These are phyloP conservation scores for Solanum paucissectum DNA, from an alignment of 257 asterid genomes.

Conservation along the genomic window DNA sequence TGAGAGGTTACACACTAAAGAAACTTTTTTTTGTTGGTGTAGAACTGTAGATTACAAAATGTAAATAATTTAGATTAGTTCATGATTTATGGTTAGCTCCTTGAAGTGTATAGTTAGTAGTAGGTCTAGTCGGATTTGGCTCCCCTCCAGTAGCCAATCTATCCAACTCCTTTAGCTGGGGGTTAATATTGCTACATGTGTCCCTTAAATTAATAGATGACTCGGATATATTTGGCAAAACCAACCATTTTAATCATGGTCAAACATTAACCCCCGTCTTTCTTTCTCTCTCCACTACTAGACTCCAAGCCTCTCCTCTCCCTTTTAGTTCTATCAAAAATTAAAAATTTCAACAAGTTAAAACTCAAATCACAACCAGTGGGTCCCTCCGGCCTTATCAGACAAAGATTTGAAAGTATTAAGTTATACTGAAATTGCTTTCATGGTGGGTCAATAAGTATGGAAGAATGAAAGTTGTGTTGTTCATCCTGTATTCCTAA, in stretches of 20 bases:
- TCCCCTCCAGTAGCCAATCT: not conserved
- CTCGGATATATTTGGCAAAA: not conserved
- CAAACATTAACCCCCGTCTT: not conserved
- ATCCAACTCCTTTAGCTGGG: not conserved
- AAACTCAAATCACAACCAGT: not conserved
- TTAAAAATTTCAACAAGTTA: not conserved
- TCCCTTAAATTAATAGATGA: not conserved
- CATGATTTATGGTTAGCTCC: not conserved
- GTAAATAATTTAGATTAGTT: not conserved
- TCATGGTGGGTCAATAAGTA: not conserved
- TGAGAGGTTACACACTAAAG: not conserved
- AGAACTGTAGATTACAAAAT: too few species aligned
- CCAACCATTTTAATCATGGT: not conserved
- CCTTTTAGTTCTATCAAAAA: too few species aligned
- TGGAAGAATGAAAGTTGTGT: not conserved
- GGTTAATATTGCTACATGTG: not conserved
- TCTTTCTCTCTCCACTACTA: not conserved
- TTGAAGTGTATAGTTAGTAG: not conserved
- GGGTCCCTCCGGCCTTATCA: not conserved
- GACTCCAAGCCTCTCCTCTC: not conserved
- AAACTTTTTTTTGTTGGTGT: not conserved
- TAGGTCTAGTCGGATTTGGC: not conserved
- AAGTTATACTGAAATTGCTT: not conserved
- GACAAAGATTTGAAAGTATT: too few species aligned
- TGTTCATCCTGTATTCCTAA: too few species aligned